Base-by-base conservation (phyloP, 2,329 filamentous ascomycete genomes). In the Anisogramma anomala region DNA sequence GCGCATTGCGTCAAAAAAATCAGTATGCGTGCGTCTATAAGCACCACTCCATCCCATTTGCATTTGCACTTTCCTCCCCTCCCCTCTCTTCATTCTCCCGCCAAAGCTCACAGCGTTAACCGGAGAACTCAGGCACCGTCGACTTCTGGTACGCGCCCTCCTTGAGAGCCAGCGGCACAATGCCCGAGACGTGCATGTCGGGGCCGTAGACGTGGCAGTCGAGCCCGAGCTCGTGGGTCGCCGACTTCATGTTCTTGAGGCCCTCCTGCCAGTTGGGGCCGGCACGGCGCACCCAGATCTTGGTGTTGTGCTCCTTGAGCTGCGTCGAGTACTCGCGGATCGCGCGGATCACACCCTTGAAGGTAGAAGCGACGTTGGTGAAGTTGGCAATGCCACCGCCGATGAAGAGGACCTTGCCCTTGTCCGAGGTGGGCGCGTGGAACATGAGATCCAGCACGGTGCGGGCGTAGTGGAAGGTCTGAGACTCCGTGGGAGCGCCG, bases 341-440 rank as follows among this genome's bases (percentile, higher is more conserved):
- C 46, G 91, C 91, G 55, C 86, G 83, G 63, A 98, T 98, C 65
- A 98, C 89, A 72, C 91, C 91, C 79, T 98, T 98, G 83, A 98
- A 98, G 50, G 91, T 98, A 56, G 84, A 91, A 47, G 91, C 91
- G 41, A 98, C 91, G 70, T 96, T 98, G 74, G 91, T 98, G 74
- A 98, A 98, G 82, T 98, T 98, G 75, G 91, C 91, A 76, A 98
- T 98, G 77, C 91, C 91, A 71, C 91, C 91, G 66, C 91, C 91
- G 53, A 98, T 96, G 77, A 98, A 98, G 52, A 98, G 82, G 40
- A 98, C 86, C 78, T 96, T 98, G 72, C 91, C 91, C 59, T 95
- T 82, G 48, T 84, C 76, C 65, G 77, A 73, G 60, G 78, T 65
- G 45, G 91, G 89, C 42, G 89, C 82, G 53, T 91, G 85, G 55